These are phyloP conservation scores for Corinectria fuckeliana DNA, from an alignment of 2,329 filamentous ascomycete genomes.

Conservation along the genomic window DNA sequence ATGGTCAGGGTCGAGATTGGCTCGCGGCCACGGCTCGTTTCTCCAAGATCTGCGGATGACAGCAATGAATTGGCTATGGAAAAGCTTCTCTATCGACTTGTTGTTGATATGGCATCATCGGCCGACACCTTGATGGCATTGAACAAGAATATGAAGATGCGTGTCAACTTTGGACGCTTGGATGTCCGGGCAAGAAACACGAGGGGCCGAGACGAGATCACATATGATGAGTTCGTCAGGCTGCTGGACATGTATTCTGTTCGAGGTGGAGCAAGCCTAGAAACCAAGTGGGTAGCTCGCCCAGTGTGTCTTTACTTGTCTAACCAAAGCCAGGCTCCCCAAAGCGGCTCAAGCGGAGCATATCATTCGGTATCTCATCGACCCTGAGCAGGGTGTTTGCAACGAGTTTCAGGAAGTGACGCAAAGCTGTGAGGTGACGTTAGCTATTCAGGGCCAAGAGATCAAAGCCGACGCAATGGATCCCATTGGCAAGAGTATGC, in stretches of 20 bases:
- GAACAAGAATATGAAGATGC: constrained; percentile 38
- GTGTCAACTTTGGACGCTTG: constrained; percentile 43
- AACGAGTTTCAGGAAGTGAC: constrained; percentile 13
- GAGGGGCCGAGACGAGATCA: constrained; percentile 28
- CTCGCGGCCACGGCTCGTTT: constrained; percentile 32
- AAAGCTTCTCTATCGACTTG: constrained; percentile 28
- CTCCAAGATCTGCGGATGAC: neutral
- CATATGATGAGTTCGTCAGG: constrained; percentile 34
- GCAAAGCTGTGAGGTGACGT: constrained; percentile 28
- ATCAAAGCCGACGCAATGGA: constrained; percentile 31
- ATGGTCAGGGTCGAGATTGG: constrained; percentile 34
- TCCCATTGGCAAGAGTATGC: constrained; percentile 10
- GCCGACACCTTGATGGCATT: constrained; percentile 36
- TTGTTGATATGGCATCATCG: constrained; percentile 25
- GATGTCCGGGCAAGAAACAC: constrained; percentile 38
- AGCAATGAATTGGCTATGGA: constrained; percentile 24
- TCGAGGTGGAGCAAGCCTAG: constrained; percentile 40
- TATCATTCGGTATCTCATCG: constrained; percentile 23
- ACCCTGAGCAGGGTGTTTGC: constrained; percentile 23
- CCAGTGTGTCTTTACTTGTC: neutral
- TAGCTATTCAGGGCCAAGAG: constrained; percentile 27
- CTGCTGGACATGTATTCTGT: constrained; percentile 37
- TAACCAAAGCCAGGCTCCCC: constrained; percentile 28
- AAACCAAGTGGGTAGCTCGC: constrained; percentile 34
- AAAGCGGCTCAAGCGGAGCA: constrained; percentile 19